Evolutionary conservation across 768 basidiomycete genomes (phyloP), one percentile per base, ranked within the genome.

Genomic region (Kwoniella sp.): DNA sequence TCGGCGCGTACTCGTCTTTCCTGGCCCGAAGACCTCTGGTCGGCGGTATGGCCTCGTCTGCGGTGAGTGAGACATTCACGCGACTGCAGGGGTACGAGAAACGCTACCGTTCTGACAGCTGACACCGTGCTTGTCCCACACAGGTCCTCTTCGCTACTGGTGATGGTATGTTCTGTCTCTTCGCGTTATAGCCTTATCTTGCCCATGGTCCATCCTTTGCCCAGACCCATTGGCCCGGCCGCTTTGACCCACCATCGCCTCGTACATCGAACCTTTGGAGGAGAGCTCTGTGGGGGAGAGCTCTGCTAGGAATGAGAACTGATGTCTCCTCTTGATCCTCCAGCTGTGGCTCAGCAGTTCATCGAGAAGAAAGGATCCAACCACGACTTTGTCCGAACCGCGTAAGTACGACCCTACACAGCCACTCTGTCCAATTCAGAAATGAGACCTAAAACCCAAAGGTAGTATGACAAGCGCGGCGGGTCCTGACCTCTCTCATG

Each of bases 311-410:
- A n/a, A n/a, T n/a, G n/a, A n/a, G n/a, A n/a, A 34, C 34, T 34
- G 5, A 34, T 34, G 34, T 34, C 41, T 45, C 11, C 45, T 2
- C 22, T 26, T 37, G 15, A 34, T 37, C 11, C 30, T 51, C 22
- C 52, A 76, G 73, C 93, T 0, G 85, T 94, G 48, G 93, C 93
- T 0, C 93, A 96, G 80, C 93, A 95, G 79, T 85, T 82, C 0
- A 85, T 94, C 22, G 93, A 94, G 75, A 83, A 83, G 73, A 86
- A 83, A 69, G 90, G 91, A 5, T 82, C 74, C 59, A 79, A 87
- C 1, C 92, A 95, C 74, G 92, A 96, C 74, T 63, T 75, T 37
- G 72, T 68, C 17, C 67, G 79, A 28, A 80, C 79, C 20, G 77
- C 66, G 82, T 83, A 51, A 61, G 62, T 57, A 12, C 7, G 1